These are phyloP conservation scores for Ophiobolus disseminans DNA, from an alignment of 2,329 filamentous ascomycete genomes.

Conservation along the genomic window DNA sequence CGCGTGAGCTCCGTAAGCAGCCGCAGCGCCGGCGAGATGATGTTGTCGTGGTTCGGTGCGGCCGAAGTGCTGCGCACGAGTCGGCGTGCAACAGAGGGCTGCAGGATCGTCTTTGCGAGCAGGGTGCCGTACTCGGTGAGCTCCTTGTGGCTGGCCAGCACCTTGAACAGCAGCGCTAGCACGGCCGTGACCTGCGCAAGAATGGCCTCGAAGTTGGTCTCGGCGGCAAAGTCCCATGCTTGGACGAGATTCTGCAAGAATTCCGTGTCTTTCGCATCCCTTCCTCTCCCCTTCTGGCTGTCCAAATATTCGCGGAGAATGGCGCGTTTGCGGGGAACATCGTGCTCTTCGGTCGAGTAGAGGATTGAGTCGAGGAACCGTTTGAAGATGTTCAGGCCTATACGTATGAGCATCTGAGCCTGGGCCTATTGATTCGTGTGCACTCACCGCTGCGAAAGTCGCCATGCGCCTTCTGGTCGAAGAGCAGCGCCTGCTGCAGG, in stretches of 20 bases:
- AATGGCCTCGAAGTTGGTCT: conserved; percentile 79
- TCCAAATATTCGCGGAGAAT: conserved; percentile 76
- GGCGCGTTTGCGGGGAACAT: conserved; percentile 56
- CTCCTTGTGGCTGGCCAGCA: conserved; percentile 75
- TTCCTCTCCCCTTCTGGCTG: conserved; percentile 58
- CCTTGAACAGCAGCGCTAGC: conserved; percentile 80
- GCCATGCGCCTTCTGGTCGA: conserved; percentile 44
- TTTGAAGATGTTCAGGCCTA: conserved; percentile 74
- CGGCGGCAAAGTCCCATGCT: conserved; percentile 83
- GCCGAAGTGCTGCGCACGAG: conserved; percentile 80
- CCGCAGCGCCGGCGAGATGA: conserved; percentile 87
- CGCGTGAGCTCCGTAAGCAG: conserved; percentile 84
- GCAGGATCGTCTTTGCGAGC: conserved; percentile 81
- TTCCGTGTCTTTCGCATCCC: conserved; percentile 64
- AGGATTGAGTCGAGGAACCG: conserved; percentile 69
- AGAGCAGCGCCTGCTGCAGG: conserved; percentile 46
- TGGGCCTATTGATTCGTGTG: no score
- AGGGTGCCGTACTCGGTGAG: conserved; percentile 77
- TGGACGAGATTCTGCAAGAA: conserved; percentile 83
- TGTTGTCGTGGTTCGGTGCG: conserved; percentile 81
- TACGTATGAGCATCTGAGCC: conserved; percentile 14
- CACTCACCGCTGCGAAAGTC: conserved; percentile 39
- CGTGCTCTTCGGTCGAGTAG: conserved; percentile 62
- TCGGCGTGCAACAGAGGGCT: conserved; percentile 80
- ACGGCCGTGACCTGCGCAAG: conserved; percentile 82